These are phyloP conservation scores for Przewalskia tangutica DNA, from an alignment of 257 asterid species.

Conservation along the genomic window DNA sequence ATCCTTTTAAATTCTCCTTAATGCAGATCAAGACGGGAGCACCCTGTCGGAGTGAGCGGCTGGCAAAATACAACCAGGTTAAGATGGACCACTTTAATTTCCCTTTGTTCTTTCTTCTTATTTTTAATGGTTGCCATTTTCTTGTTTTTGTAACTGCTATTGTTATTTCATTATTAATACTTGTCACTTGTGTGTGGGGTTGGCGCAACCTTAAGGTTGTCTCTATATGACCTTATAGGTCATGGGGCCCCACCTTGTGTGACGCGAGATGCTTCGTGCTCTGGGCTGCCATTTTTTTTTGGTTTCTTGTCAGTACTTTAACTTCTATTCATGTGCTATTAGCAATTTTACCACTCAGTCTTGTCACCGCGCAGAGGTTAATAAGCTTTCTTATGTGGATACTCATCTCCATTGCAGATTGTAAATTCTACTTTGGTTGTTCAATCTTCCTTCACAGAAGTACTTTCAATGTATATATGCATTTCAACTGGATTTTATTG, in stretches of 20 bases:
- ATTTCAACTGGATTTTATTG: neutral
- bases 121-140: neutral
- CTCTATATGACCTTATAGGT: too few species aligned
- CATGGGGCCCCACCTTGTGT: too few species aligned
- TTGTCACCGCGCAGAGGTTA: neutral
- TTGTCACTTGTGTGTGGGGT: too few species aligned
- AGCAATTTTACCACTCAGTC: neutral
- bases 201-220: too few species aligned
- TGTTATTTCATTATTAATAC: neutral
- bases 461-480: neutral
- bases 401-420: neutral
- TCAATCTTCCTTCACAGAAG: neutral
- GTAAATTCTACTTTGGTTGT: neutral
- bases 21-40: conserved; percentile 97
- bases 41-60: conserved; percentile 95
- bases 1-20: neutral
- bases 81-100: neutral
- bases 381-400: neutral
- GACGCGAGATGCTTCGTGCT: too few species aligned
- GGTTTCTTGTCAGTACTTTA: neutral
- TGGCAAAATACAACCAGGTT: conserved; percentile 97
- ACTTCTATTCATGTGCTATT: neutral
- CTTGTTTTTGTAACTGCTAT: neutral
- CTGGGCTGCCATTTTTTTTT: too few species aligned
- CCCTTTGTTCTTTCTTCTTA: neutral